Evolutionary conservation across 225 moss, liverwort and hornwort genomes (phyloP), one percentile per base, ranked within the genome.

Genomic region (Polytrichum commune): DNA sequence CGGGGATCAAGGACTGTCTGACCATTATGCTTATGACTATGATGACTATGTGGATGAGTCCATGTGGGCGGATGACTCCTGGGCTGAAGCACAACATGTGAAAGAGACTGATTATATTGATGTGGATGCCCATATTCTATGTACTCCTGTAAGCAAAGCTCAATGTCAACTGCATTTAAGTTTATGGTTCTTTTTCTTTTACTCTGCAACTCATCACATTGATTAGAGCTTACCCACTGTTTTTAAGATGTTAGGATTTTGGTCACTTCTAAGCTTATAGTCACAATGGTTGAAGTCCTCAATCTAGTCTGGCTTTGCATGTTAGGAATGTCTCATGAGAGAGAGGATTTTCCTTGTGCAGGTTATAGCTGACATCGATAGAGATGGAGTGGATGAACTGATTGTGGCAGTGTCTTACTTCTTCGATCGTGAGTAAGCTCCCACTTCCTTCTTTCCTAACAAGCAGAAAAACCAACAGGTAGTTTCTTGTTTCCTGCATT

Each of bases 11-110:
- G 91, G 91, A 35, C 84, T 98, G 66, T 81, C 91, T n/a, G 98
- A 98, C 75, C 91, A 98, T 35, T 95, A 98, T 75, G 68, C 78
- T 26, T 98, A 95, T 82, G 98, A 95, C 81, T 98, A 98, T 75
- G 98, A 98, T 81, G 98, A 98, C 63, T 98, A 98, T 61, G 89
- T 95, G 64, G 92, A 98, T 79, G 98, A 93, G 74, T 90, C 84
- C 5, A 93, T 98, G 98, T 98, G 98, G 98, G 89, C 78, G 32
- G 89, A 98, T 53, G 91, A 95, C 35, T 88, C 90, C n/a, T 98
- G 92, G 92, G 80, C 84, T 72, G 85, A 85, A 80, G 78, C 69
- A n/a, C 79, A 64, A 77, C 95, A 93, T 80, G 74, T 75, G 32
- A 90, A 83, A 67, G 73, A 84, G 73, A 80, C 85, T 71, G 81